Evolutionary conservation across 2,329 filamentous ascomycete species (phyloP), one percentile per base, ranked within the genome.

Genomic region (Ilyonectria sp.): DNA sequence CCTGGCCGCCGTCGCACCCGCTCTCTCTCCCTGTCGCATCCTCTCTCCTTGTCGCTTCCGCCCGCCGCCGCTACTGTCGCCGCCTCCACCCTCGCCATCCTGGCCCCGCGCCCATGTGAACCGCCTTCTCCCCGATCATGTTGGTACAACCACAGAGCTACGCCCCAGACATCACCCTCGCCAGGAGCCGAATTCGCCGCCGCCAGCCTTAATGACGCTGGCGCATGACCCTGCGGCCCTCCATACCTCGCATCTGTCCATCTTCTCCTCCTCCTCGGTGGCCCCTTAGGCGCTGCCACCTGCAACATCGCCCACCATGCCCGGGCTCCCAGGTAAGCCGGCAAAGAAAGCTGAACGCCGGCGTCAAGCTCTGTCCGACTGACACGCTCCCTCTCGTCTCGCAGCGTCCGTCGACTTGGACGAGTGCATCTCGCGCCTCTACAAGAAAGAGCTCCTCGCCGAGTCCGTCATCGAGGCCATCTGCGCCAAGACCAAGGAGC

Each of bases 381-480:
- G 62, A 75, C 66, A 50, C 19, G 11, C n/a, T 11, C 65, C 31
- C 31, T 55, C 43, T 56, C 52, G 65, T 40, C 55, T 50, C 64
- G 50, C 77, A 97, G 95, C 93, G 76, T 97, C 94, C 83, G 95
- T 99, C 84, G 95, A 99, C 82, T 90, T 99, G 77, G 96, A 99
- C 86, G 94, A 98, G 89, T 99, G 96, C 85, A 98, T 99, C 84
- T 91, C 94, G 80, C 93, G 95, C 74, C 90, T 99, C 60, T 98
- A 98, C 85, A 95, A 96, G 80, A 98, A 97, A 81, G 96, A 98
- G 82, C 90, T 99, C 67, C 90, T 99, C 66, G 95, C 96, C 77
- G 96, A 99, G 83, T 97, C 95, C 47, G 95, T 99, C 73, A 95
- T 99, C 82, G 96, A 99, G 85, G 96, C 96, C 77, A 95, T 99